Base-by-base conservation (phyloP, 108 stramenopile genomes). In the Hondaea fermentalgiana region DNA sequence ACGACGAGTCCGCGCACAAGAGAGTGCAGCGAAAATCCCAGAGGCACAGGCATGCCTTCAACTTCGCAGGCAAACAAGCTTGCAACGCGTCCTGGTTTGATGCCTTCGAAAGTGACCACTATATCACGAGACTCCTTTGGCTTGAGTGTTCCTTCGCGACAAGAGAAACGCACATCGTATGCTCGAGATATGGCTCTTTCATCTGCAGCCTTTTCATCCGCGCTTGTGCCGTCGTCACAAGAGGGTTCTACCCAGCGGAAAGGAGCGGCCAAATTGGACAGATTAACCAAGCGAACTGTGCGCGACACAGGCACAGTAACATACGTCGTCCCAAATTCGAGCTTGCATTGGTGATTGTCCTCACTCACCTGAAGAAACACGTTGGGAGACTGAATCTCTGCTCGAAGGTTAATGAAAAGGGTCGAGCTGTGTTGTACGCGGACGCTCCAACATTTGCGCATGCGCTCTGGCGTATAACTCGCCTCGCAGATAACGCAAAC, bases 1-100 rank as follows among this genome's bases (percentile, higher is more conserved):
- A 93, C 5, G 25, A 64, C 59, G 5, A 92, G 60, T 5, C 51
- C 90, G 87, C 87, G 72, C 57, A 71, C 59, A 57, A 55, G 28
- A 23, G 35, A 91, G 29, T 89, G 44, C 8, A 92, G n/a, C 25
- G 58, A 60, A 58, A 93, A 91, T 2, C 92, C 93, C n/a, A 93
- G 72, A 6, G 93, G 93, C 25, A 43, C 16, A 23, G 91, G 60
- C 72, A 92, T 89, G 58, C 93, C 93, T 59, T 90, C 92, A 4
- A 93, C 88, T 5, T 90, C 88, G 88, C 92, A 92, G 5, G 90
- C 92, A 44, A 92, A 89, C 19, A 92, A 43, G 29, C 91, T 90
- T 1, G 90, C 91, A 19, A 93, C 88, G 3, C 53, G 89, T 6
- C 92, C 92, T 19, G 92, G 91, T 14, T 59, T 91, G 44, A 71